These are phyloP conservation scores for Picochlorum sp. DNA, from an alignment of 139 green algal species.

Conservation along the genomic window DNA sequence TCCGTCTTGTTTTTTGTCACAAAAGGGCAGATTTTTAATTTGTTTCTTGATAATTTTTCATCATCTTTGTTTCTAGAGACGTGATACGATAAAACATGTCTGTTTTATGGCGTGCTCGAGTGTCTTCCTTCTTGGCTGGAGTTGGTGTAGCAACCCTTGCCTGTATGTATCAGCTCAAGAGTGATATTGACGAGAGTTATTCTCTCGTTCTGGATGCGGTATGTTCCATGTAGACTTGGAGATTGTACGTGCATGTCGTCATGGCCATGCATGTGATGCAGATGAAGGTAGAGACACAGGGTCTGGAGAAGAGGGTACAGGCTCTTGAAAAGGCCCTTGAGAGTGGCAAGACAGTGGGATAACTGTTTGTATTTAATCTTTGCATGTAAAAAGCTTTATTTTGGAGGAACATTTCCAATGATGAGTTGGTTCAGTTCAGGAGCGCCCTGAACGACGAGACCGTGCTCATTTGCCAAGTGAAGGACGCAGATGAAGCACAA, in stretches of 20 bases:
- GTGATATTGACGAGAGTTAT: conserved; percentile 23
- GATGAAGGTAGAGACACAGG: too few species aligned
- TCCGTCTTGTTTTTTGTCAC: too few species aligned
- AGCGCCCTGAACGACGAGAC: conserved; percentile 39
- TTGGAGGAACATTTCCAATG: conserved; percentile 1
- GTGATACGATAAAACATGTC: conserved; percentile 14
- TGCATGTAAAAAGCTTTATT: background rate
- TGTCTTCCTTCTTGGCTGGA: conserved; percentile 25
- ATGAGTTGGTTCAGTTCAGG: conserved; percentile 17
- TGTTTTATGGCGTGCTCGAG: conserved; percentile 21
- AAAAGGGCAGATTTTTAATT: too few species aligned
- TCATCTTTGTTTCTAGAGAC: background rate
- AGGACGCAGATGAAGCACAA: conserved; percentile 97
- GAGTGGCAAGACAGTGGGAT: background rate
- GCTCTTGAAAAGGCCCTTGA: too few species aligned
- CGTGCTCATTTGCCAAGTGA: conserved; percentile 92
- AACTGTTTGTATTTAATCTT: background rate
- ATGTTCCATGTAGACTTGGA: too few species aligned
- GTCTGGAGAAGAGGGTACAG: too few species aligned
- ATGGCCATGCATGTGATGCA: too few species aligned
- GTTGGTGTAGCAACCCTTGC: conserved; percentile 19
- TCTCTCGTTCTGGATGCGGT: conserved; percentile 18
- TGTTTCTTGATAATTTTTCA: too few species aligned
- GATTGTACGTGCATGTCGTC: too few species aligned
- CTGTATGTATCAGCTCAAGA: conserved; percentile 26